Evolutionary conservation across 192 early-diverging fungal species (phyloP).

Genomic region (Backusella luteola): DNA sequence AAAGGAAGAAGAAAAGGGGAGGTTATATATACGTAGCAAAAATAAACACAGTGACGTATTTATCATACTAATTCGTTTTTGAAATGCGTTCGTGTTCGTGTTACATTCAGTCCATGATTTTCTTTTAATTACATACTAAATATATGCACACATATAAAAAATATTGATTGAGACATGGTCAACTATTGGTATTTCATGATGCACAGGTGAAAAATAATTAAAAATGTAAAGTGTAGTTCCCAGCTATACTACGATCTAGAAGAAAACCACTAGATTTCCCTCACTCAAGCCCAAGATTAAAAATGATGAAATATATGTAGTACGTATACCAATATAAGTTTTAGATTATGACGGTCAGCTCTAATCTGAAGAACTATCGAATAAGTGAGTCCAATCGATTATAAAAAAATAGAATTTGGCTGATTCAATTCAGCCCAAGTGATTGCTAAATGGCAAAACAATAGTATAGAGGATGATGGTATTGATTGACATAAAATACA

Average conservation of each 20-base stretch:
- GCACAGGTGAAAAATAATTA: background rate
- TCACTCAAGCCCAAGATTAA: background rate
- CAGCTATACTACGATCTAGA: background rate
- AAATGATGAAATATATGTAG: background rate
- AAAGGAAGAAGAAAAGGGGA: background rate
- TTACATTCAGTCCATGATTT: background rate
- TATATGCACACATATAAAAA: background rate
- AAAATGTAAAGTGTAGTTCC: background rate
- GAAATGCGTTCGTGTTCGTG: background rate
- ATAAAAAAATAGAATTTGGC: too few species aligned
- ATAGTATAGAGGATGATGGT: background rate
- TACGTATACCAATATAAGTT: background rate
- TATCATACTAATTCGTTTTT: background rate
- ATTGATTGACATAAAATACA: too few species aligned
- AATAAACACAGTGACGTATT: constrained; percentile 1
- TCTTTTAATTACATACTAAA: background rate
- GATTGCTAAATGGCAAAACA: background rate
- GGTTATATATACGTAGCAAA: background rate
- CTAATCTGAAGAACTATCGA: too few species aligned
- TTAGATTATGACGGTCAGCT: too few species aligned
- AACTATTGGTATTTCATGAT: background rate
- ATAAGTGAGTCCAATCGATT: too few species aligned
- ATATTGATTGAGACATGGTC: background rate
- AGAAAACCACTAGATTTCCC: background rate
- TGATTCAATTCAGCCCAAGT: too few species aligned